phyloP scores from a whole-genome alignment of 1,139 yeast genomes.

The Magnusiomyces ingens region DNA sequence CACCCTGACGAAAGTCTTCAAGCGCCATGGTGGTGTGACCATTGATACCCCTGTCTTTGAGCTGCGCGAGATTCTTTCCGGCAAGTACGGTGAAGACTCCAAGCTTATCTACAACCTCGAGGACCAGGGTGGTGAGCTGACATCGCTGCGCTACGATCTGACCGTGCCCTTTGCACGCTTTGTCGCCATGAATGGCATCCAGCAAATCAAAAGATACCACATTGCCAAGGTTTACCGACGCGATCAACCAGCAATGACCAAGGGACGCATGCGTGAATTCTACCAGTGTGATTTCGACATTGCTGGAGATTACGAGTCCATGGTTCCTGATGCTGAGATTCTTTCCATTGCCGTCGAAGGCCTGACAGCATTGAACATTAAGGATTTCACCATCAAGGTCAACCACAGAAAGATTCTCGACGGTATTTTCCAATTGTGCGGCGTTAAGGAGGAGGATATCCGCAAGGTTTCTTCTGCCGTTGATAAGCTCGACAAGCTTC shows the following conservation, averaged over 20 bases:
- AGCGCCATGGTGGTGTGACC: constrained; percentile 96
- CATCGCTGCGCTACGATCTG: constrained; percentile 89
- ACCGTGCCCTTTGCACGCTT: constrained; percentile 97
- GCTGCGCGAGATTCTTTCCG: constrained; percentile 86
- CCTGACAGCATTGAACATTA: constrained; percentile 70
- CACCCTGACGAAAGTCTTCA: constrained; percentile 36
- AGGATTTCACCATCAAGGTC: constrained; percentile 81
- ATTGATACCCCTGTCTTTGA: constrained; percentile 98
- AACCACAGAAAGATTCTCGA: constrained; percentile 94
- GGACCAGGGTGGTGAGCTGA: constrained; percentile 97
- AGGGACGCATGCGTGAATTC: constrained; percentile 98
- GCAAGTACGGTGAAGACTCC: constrained; percentile 97
- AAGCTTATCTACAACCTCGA: constrained; percentile 90
- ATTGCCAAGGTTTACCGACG: constrained; percentile 97
- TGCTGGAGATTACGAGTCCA: constrained; percentile 84
- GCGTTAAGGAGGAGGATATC: constrained; percentile 89
- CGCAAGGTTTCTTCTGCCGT: constrained; percentile 92
- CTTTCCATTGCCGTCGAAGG: constrained; percentile 80
- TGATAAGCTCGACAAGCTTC: constrained; percentile 88
- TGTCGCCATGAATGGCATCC: constrained; percentile 89
- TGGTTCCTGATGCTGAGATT: constrained; percentile 95
- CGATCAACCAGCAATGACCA: constrained; percentile 99
- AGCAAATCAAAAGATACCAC: constrained; percentile 86
- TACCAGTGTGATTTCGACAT: constrained; percentile 97
- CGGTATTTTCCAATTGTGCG: constrained; percentile 92